Conservation (phyloP, 2,329 filamentous ascomycete species). For the Claviceps fusiformis region DNA sequence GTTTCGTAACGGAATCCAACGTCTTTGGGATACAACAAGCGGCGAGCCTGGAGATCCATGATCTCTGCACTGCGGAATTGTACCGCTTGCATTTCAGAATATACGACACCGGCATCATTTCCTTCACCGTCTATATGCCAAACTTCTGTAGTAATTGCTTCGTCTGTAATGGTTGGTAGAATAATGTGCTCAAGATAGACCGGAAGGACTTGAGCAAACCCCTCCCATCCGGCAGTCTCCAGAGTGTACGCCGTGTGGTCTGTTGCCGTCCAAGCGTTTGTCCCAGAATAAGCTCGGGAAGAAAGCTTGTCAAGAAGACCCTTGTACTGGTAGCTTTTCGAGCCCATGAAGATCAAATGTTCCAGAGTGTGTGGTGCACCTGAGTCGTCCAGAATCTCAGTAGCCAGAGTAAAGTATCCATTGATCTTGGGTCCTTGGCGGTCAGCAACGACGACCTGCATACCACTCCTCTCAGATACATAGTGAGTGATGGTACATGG, state of each 20-base stretch:
- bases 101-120: conserved; percentile 92
- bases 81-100: conserved; percentile 96
- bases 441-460: conserved; percentile 87
- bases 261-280: conserved; percentile 94
- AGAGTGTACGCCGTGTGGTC: conserved; percentile 95
- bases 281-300: conserved; percentile 81
- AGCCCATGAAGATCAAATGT: conserved; percentile 78
- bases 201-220: conserved; percentile 86
- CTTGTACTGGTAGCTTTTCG: conserved; percentile 86
- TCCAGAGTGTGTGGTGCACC: conserved; percentile 82
- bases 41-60: conserved; percentile 71
- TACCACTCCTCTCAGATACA: conserved; percentile 86
- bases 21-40: conserved; percentile 73
- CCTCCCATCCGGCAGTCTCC: conserved; percentile 92
- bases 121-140: conserved; percentile 90
- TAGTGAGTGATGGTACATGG: conserved; percentile 84
- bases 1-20: conserved; percentile 95
- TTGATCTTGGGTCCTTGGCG: conserved; percentile 88
- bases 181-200: conserved; percentile 93
- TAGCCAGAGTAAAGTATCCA: conserved; percentile 90
- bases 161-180: conserved; percentile 81
- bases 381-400: conserved; percentile 95
- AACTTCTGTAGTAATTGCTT: conserved; percentile 87
- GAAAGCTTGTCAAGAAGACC: conserved; percentile 89
- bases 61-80: conserved; percentile 75